Conservation (phyloP, 345 rosid genomes). For the Salix arbutifolia region DNA sequence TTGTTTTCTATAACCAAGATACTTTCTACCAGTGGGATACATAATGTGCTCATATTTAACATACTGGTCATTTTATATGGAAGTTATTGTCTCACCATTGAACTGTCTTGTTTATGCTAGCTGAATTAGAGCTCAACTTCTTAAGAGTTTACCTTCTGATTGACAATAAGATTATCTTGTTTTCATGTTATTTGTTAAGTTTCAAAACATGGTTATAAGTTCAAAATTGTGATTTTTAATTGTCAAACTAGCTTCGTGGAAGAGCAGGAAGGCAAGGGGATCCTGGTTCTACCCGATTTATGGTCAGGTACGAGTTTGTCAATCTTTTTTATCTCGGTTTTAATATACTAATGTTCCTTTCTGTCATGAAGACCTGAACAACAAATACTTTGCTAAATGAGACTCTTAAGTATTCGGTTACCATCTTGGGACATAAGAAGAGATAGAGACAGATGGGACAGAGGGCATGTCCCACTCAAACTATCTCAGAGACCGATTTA, state of each 20-base stretch:
- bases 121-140: neutral
- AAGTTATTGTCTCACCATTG: neutral
- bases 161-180: constrained; percentile 1
- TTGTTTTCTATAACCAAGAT: too few species aligned
- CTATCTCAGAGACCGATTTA: too few species aligned
- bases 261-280: constrained; percentile 99
- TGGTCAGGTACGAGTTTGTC: constrained; percentile 61
- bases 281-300: constrained; percentile 94
- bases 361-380: neutral
- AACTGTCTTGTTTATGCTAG: neutral
- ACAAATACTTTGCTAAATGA: neutral
- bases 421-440: neutral
- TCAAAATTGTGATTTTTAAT: neutral
- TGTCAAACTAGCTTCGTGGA: constrained; percentile 72
- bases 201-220: constrained; percentile 9
- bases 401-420: neutral
- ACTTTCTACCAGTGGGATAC: neutral
- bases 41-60: neutral
- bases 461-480: too few species aligned
- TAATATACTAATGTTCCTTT: neutral
- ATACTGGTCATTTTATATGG: neutral
- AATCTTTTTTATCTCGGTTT: neutral
- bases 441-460: too few species aligned
- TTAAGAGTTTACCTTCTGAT: neutral
- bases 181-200: neutral